Evolutionary conservation across 805 yeast species (phyloP).

Genomic region (Suhomyces emberorum): DNA sequence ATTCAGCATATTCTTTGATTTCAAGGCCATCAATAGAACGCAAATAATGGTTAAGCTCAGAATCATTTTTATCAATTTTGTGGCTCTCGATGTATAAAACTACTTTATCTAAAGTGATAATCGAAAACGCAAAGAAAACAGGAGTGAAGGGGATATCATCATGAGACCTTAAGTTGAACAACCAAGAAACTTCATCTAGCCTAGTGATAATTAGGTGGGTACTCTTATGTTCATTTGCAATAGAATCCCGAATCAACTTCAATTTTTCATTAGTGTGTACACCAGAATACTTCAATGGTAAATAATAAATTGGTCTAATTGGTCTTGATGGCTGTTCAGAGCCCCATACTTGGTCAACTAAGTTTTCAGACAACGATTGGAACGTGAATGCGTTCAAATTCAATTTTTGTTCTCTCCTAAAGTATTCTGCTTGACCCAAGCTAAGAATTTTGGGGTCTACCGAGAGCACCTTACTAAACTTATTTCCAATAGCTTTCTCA

Average conservation of each 20-base stretch:
- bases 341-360: conserved; percentile 41
- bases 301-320: conserved; percentile 28
- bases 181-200: conserved; percentile 89
- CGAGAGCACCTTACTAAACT: conserved; percentile 57
- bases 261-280: conserved; percentile 30
- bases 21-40: conserved; percentile 22
- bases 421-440: conserved; percentile 42
- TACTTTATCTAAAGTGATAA: conserved; percentile 34
- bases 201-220: conserved; percentile 57
- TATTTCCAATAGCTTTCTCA: conserved; percentile 52
- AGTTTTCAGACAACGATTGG: conserved; percentile 29
- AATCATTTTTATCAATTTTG: conserved; percentile 33
- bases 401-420: conserved; percentile 24
- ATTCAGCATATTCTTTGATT: conserved; percentile 50
- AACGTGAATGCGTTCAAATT: conserved; percentile 24
- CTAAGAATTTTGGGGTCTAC: conserved; percentile 79
- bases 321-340: conserved; percentile 33
- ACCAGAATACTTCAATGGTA: conserved; percentile 32
- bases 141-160: conserved; percentile 82
- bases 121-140: conserved; percentile 71
- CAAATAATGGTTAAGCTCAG: conserved; percentile 24
- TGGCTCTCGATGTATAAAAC: conserved; percentile 53
- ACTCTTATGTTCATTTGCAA: conserved; percentile 22
- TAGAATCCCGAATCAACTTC: conserved; percentile 24
- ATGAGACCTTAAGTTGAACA: conserved; percentile 75